Conservation (phyloP, 2,329 filamentous ascomycete genomes). For the Rachicladosporium sp. region DNA sequence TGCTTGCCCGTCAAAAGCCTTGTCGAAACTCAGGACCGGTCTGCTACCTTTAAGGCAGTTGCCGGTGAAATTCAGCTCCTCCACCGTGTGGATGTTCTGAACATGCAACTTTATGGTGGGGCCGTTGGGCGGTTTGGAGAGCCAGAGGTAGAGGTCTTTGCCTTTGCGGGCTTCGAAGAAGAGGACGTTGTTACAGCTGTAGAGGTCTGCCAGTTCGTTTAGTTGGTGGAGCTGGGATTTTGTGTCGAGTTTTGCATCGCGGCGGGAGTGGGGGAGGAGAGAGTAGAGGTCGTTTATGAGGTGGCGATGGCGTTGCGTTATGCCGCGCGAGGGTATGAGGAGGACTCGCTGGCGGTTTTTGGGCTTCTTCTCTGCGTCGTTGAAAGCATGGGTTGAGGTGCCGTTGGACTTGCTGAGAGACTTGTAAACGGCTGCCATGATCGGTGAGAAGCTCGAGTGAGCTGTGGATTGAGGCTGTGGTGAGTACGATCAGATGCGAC, state of each 20-base stretch:
- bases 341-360: conserved; percentile 54
- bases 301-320: conserved; percentile 87
- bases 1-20: conserved; percentile 57
- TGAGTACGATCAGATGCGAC: neutral
- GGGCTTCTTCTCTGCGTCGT: conserved; percentile 18
- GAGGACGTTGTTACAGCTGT: conserved; percentile 88
- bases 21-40: conserved; percentile 84
- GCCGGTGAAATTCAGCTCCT: conserved; percentile 89
- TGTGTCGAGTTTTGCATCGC: conserved; percentile 93
- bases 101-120: conserved; percentile 65
- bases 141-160: conserved; percentile 88
- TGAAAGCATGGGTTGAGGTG: conserved; percentile 20
- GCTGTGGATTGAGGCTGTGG: too few relatives aligned
- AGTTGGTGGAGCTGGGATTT: conserved; percentile 76
- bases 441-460: neutral
- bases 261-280: conserved; percentile 81
- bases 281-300: conserved; percentile 78
- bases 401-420: conserved; percentile 34
- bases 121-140: conserved; percentile 79
- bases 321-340: conserved; percentile 82
- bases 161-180: conserved; percentile 94
- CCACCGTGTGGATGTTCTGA: conserved; percentile 78
- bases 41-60: conserved; percentile 92
- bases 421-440: conserved; percentile 47
- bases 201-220: conserved; percentile 64